These are phyloP conservation scores for Leishmania mexicana DNA, from an alignment of 208 protist genomes.

Conservation along the genomic window DNA sequence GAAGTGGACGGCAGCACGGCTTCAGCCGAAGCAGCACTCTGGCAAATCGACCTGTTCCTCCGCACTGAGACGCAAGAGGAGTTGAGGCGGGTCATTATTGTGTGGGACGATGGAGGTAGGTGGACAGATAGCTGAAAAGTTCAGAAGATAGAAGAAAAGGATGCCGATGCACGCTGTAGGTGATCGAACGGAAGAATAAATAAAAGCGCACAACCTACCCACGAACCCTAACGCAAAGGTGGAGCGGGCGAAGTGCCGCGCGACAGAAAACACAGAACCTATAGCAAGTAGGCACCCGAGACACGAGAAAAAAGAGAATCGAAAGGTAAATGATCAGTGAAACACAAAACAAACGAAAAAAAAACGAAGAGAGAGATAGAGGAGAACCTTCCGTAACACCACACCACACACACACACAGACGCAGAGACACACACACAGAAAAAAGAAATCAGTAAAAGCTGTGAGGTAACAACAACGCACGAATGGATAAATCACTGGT, in stretches of 20 bases:
- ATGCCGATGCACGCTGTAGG: neutral
- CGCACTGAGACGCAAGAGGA: neutral
- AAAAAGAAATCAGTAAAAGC: neutral
- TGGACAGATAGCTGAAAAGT: neutral
- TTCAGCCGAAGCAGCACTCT: neutral
- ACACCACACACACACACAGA: neutral
- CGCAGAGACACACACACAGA: neutral
- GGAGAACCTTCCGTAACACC: neutral
- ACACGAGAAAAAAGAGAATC: neutral
- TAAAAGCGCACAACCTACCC: neutral
- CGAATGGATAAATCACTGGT: neutral
- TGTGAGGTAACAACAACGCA: neutral
- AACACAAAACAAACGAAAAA: neutral
- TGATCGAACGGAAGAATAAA: neutral
- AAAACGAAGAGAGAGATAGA: neutral
- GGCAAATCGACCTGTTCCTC: neutral
- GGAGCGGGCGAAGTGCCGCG: neutral
- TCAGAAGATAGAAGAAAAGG: neutral
- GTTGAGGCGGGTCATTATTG: slow-evolving; percentile 1
- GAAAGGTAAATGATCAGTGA: neutral
- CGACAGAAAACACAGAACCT: neutral
- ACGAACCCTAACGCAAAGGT: neutral
- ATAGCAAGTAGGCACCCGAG: neutral
- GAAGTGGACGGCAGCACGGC: neutral
- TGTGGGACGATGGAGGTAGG: neutral